Evolutionary conservation across 2,329 filamentous ascomycete species (phyloP).

Genomic region (Aspergillus neoniger): DNA sequence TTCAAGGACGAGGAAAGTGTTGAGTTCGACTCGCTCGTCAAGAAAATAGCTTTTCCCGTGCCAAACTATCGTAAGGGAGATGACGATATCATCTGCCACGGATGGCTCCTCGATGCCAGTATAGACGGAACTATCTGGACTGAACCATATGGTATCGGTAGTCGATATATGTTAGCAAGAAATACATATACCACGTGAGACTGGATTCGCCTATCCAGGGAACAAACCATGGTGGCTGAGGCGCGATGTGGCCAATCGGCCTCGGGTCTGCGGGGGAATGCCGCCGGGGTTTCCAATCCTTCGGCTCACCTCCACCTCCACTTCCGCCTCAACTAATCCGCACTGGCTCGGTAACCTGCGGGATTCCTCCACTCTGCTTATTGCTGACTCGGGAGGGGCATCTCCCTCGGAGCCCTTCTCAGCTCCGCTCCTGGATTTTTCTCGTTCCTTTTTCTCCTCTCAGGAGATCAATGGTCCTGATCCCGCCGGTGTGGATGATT

Average conservation of each 20-base stretch:
- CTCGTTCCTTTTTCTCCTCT: not conserved
- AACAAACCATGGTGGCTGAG: not conserved
- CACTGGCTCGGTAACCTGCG: not conserved
- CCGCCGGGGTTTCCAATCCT: conserved; percentile 6
- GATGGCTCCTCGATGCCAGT: not conserved
- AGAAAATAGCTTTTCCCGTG: conserved; percentile 1
- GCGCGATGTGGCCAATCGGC: not conserved
- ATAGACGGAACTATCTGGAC: conserved; percentile 1
- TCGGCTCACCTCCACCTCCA: not conserved
- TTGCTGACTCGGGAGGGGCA: not conserved
- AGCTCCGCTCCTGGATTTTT: not conserved
- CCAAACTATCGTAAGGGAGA: not conserved
- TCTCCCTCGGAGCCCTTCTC: not conserved
- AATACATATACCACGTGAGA: not conserved
- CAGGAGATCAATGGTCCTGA: not conserved
- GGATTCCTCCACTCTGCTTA: not conserved
- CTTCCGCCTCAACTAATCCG: not conserved
- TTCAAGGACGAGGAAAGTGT: not conserved
- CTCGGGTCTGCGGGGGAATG: conserved; percentile 14
- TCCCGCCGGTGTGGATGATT: not conserved
- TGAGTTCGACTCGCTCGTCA: not conserved
- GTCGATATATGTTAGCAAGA: not conserved
- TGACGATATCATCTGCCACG: conserved; percentile 1
- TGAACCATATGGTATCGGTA: not conserved
- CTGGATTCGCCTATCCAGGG: not conserved